Base-by-base conservation (phyloP, 306 rosid species). In the Aeschynomene evenia region DNA sequence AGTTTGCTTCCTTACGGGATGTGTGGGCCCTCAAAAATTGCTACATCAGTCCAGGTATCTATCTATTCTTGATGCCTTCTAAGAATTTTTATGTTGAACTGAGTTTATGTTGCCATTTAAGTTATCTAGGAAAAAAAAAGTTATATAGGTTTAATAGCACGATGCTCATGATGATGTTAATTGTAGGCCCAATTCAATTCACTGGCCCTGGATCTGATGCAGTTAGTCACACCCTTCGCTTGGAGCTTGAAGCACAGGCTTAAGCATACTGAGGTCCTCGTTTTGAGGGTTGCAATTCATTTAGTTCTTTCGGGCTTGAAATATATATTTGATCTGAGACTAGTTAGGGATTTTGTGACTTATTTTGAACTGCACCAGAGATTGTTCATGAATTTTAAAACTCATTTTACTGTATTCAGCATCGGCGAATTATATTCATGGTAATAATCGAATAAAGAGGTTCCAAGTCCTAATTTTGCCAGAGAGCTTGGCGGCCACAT, bases 101-200 rank as follows among this genome's bases (percentile, higher is more conserved):
- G 22, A 58, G 60, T 72, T 24, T 61, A 40, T 51, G 3, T 55
- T 29, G 22, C 46, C 61, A 16, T 40, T 68, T 39, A 29, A 50
- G 51, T 54, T 34, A 18, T 13, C 19, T 71, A 7, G 24, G 45
- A 49, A 48, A 39, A 21, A 37, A 37, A 28, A 28, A 22, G 34
- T 22, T 33, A n/a, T 34, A 8, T 42, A 23, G 31, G 45, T 64
- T 62, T 22, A 52, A 52, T 66, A 26, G 66, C 31, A 50, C 21
- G 46, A 66, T 31, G 63, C 43, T 33, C 18, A 57, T 50, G 51
- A 42, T 77, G 42, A 5, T 66, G 52, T 71, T 58, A 51, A 28
- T 5, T 79, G 76, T 84, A 95, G 99, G 99, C 74, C 99, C 99
- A 45, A 86, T 95, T 79, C 99, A 95, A 79, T 89, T 95, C 59